These are phyloP conservation scores for Starmera pachycereana DNA, from an alignment of 805 yeast species.

Conservation along the genomic window DNA sequence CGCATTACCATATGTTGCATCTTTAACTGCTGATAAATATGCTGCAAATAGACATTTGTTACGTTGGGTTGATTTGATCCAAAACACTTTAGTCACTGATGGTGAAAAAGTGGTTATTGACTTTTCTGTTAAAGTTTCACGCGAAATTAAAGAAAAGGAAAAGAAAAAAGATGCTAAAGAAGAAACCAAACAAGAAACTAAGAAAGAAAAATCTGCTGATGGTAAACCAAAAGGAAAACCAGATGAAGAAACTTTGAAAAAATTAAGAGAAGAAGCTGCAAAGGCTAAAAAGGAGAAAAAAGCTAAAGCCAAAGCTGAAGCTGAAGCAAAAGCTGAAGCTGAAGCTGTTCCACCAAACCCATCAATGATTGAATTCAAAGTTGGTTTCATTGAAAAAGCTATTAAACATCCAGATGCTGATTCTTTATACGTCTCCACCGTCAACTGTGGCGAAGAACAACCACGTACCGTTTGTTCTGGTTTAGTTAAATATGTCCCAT, in stretches of 20 bases:
- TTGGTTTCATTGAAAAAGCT: conserved; percentile 95
- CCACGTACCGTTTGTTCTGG: conserved; percentile 99
- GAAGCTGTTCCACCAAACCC: conserved; percentile 63
- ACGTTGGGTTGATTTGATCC: conserved; percentile 89
- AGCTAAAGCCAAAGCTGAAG: conserved; percentile 33
- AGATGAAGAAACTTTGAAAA: conserved; percentile 36
- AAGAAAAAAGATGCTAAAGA: conserved; percentile 36
- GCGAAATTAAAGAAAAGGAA: conserved; percentile 55
- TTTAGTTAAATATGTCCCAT: conserved; percentile 74
- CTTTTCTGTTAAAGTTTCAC: conserved; percentile 54
- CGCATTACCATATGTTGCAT: conserved; percentile 48
- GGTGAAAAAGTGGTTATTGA: conserved; percentile 47
- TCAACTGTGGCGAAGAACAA: conserved; percentile 91
- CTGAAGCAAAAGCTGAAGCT: conserved; percentile 46
- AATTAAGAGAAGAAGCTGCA: conserved; percentile 41
- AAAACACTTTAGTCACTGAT: conserved; percentile 50
- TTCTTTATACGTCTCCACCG: conserved; percentile 90
- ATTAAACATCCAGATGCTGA: conserved; percentile 98
- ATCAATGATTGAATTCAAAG: conserved; percentile 82
- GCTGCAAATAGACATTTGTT: conserved; percentile 70
- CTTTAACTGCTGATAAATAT: conserved; percentile 44
- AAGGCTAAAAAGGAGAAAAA: conserved; percentile 56
- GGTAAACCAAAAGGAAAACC: conserved; percentile 35
- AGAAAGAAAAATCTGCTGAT: conserved; percentile 40
- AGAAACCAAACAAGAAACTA: conserved; percentile 12